Evolutionary conservation across 2,329 filamentous ascomycete species (phyloP), one percentile per base, ranked within the genome.

Genomic region (Endoconidiophora polonica): DNA sequence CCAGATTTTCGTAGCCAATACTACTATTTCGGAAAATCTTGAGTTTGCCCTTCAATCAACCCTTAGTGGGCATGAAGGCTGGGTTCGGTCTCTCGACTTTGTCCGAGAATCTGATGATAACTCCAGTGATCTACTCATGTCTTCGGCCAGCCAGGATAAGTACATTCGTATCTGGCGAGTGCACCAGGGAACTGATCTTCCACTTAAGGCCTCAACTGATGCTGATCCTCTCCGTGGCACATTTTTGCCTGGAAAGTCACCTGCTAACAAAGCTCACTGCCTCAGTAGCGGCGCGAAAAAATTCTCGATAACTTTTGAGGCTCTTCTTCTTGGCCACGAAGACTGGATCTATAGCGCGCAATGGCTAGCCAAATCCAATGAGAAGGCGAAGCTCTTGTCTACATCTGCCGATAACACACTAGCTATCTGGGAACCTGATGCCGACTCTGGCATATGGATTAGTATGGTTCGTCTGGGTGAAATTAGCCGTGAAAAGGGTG

Each of bases 131-230:
- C 62, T 94, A 3, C 66, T 96, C 20, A 73, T 98, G 18, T 86
- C 90, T 0, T 96, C 90, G 9, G 88, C 88, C 20, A 96, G 90
- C 61, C 91, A 98, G 63, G 91, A 98, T 65, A 95, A 94, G 66
- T 98, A 96, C 59, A 81, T 96, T 53, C 83, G 91, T 39, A 74
- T 98, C 36, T 98, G 91, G 91, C 78, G 88, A 52, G 67, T 98
- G 36, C 83, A 84, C 55, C 69, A 75, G 54, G 86, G 85, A 33
- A 73, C 74, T 52, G 76, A 79, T 33, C 65, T 83, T 1, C 78
- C 80, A 1, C 66, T 71, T 0, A 68, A 73, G 46, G 68, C 66
- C 5, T 68, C 72, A 1, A 66, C 65, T 22, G 69, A 75, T 4
- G 66, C 69, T 9, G 77, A 83, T 54, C 72, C 76, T 44, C 66